Evolutionary conservation across 176 grass and related monocot species (phyloP), one percentile per base, ranked within the genome.

Genomic region (Cymbopogon citratus): DNA sequence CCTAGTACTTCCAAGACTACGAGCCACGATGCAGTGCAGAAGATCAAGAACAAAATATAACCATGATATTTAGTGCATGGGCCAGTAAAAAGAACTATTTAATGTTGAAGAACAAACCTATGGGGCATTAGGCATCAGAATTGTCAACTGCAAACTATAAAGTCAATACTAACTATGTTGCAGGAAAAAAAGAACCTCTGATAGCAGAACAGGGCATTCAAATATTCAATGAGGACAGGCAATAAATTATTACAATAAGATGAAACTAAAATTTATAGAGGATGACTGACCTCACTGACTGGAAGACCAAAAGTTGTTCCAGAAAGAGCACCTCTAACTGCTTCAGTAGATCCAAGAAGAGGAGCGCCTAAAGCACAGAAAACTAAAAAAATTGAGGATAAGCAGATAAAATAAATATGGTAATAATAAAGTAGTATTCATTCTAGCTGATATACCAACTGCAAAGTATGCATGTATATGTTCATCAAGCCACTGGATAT

Each of bases 381-480:
- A 85, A 86, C 23, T 5, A 13, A 41, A 33, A 69, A 62, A 4
- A 3, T 16, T 70, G 25, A 86, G 21, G 28, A 71, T 38, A 64
- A 76, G 48, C 86, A 3, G 31, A 71, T 63, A 70, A 76, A 57
- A 76, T 18, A 83, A 6, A 46, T 16, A 84, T 67, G 23, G 40
- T 57, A 36, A 79, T 23, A 19, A 80, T 2, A 19, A 61, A 83
- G 45, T 80, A 44, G 63, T 43, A 81, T 75, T 85, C 27, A 15
- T 69, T 33, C 74, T 44, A 7, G 71, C 64, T 80, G 12, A 74
- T 63, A 39, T 90, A 98, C 95, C 92, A 70, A 98, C 95, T 74
- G 92, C 92, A 82, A 98, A 98, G 75, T 98, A 94, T 63, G 95
- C 95, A 83, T 92, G 95, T 83, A 98, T 94, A 61, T 94, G 95